Percentiles rank a stretch among this genome's conserved stretches.
These are phyloP conservation scores for Chlamydomonas reinhardtii DNA, from an alignment of 163 green algal species.

Conservation along the genomic window DNA sequence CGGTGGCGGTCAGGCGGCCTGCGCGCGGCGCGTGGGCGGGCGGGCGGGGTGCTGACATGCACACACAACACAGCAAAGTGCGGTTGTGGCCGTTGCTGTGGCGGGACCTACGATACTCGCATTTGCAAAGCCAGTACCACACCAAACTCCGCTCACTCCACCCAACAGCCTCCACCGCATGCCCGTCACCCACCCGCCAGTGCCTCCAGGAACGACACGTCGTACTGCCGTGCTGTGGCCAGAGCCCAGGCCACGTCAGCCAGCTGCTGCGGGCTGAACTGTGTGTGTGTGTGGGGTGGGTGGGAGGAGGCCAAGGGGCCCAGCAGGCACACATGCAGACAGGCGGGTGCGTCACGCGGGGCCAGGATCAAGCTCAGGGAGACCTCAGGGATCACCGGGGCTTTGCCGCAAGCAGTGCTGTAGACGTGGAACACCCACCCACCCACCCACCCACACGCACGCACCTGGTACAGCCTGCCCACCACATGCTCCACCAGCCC, in stretches of 20 bases:
- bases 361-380: no score
- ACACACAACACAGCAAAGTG: no score
- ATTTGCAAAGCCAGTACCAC: no score
- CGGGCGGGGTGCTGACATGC: not conserved
- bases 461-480: conserved; percentile 29
- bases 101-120: no score
- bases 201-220: conserved; percentile 39
- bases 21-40: not conserved
- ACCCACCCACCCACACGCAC: not conserved
- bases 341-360: no score
- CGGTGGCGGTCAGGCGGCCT: conserved; percentile 14
- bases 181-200: conserved; percentile 24
- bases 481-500: conserved; percentile 40
- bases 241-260: conserved; percentile 35
- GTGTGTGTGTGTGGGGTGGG: not conserved
- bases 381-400: no score
- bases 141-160: no score
- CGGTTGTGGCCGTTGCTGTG: no score
- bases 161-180: no score
- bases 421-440: no score
- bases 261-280: conserved; percentile 37
- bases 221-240: conserved; percentile 9
- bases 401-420: no score
- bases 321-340: no score
- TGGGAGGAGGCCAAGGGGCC: not conserved